phyloP scores from a whole-genome alignment of 2,329 filamentous ascomycete genomes.

The Penicillium olsonii region DNA sequence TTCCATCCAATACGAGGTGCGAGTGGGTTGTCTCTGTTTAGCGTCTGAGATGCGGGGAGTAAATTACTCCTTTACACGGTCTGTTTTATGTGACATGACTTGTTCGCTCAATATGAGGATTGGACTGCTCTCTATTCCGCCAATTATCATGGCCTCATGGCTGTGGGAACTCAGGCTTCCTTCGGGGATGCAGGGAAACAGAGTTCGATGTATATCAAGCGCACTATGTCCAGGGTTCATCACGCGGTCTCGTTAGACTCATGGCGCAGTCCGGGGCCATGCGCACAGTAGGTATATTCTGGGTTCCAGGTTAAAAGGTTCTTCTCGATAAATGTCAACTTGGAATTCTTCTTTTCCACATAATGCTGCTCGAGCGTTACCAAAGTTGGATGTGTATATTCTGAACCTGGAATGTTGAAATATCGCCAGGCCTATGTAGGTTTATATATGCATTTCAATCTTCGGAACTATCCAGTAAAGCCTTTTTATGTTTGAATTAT shows the following conservation, averaged over 20 bases:
- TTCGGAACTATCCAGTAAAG: no score
- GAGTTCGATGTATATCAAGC: background rate
- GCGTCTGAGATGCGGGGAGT: conserved; percentile 16
- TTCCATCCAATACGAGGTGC: conserved; percentile 22
- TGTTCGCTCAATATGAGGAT: background rate
- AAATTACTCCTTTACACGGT: background rate
- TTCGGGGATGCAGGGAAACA: background rate
- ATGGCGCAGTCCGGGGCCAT: no score
- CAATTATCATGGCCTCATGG: background rate
- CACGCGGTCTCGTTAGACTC: background rate
- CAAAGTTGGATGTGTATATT: no score
- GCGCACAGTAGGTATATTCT: no score
- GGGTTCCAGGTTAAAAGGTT: background rate
- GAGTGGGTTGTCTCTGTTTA: conserved; percentile 11
- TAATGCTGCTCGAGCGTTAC: no score
- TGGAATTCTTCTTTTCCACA: no score
- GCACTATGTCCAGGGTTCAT: background rate
- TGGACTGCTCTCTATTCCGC: background rate
- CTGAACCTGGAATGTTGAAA: no score
- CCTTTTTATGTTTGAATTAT: no score
- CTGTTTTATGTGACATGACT: background rate
- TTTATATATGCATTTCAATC: no score
- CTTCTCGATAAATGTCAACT: no score
- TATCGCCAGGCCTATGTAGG: no score
- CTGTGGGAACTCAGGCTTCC: background rate